Conservation (phyloP, 495 filamentous ascomycete species). For the Coniosporium apollinis region DNA sequence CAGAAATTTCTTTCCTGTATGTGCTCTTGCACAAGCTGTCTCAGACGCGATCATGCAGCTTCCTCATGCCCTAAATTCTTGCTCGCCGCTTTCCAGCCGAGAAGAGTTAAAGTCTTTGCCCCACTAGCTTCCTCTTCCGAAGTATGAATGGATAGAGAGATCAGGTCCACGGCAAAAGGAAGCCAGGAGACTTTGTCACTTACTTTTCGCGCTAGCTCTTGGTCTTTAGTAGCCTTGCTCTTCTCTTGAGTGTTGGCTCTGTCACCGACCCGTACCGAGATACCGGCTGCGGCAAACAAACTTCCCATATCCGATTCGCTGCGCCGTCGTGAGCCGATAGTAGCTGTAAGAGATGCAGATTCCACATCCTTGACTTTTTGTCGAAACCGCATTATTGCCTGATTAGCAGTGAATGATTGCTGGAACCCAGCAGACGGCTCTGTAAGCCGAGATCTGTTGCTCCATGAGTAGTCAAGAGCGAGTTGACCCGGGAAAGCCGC, state of each 20-base stretch:
- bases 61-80: no score
- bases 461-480: conserved; percentile 9
- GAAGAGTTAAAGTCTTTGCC: no score
- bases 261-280: conserved; percentile 11
- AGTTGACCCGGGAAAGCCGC: background rate
- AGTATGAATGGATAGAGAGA: no score
- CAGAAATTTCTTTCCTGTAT: no score
- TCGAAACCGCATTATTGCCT: conserved; percentile 19
- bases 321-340: conserved; percentile 17
- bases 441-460: conserved; percentile 5
- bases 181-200: no score
- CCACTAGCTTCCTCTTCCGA: no score
- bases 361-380: conserved; percentile 16
- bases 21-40: no score
- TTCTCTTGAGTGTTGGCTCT: conserved; percentile 10
- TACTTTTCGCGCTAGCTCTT: no score
- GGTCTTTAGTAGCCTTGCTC: no score
- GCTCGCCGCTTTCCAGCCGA: no score
- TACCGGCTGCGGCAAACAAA: conserved; percentile 9
- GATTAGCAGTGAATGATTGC: conserved; percentile 19
- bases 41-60: no score
- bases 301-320: conserved; percentile 20
- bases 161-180: no score
- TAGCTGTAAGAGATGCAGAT: conserved; percentile 18
- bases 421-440: conserved; percentile 6